Conservation (phyloP, 148 eudicot species). For the Diospyros lotus region DNA sequence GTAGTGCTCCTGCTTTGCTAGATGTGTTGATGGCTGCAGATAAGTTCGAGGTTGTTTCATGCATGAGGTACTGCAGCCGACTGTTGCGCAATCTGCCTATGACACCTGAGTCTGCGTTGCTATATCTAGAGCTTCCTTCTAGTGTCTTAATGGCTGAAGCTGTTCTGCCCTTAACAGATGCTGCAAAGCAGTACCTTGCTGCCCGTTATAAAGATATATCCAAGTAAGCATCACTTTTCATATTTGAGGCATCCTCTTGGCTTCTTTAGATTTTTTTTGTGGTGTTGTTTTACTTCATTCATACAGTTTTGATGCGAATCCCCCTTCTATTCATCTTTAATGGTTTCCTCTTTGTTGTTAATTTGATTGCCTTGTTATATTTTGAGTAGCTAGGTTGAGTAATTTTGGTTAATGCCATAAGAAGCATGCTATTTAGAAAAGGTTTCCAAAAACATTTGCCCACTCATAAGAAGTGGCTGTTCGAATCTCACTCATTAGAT, state of each 20-base stretch:
- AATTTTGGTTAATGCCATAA: not conserved
- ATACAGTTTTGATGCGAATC: not conserved
- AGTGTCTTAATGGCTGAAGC: conserved; percentile 86
- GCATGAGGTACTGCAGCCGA: conserved; percentile 74
- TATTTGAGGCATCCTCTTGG: not conserved
- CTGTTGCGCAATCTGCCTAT: conserved; percentile 56
- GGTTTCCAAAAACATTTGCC: not conserved
- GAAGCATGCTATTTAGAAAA: not conserved
- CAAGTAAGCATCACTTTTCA: conserved; percentile 40
- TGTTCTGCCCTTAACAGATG: conserved; percentile 80
- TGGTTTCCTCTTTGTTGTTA: too few relatives aligned
- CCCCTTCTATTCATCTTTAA: not conserved
- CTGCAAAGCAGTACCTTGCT: conserved; percentile 75
- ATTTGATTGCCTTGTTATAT: too few relatives aligned
- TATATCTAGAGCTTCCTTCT: conserved; percentile 76
- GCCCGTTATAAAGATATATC: conserved; percentile 64
- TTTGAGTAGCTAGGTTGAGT: not conserved
- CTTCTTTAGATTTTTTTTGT: not conserved
- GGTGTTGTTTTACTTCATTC: not conserved
- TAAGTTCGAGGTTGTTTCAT: conserved; percentile 85
- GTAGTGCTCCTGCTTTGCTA: conserved; percentile 57
- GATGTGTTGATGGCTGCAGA: conserved; percentile 88
- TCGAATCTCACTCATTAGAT: not conserved
- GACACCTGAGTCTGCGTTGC: conserved; percentile 75
- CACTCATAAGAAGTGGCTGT: not conserved